These are phyloP conservation scores for Saturnispora silvae DNA, from an alignment of 805 yeast species.

Conservation along the genomic window DNA sequence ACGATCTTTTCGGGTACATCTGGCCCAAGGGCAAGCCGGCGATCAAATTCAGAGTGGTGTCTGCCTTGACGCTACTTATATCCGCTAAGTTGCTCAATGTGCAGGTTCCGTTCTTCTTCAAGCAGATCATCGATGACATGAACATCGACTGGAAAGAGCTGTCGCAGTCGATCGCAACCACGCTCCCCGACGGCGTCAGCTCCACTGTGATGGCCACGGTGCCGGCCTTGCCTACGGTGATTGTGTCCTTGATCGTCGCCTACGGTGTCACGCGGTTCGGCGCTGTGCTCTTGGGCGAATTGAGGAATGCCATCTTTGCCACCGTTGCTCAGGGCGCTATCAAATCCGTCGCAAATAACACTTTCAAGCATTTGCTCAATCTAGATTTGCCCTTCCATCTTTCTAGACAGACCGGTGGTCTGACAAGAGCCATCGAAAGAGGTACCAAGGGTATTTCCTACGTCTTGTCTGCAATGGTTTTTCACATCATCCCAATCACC, in stretches of 20 bases:
- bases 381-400: constrained; percentile 86
- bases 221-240: constrained; percentile 40
- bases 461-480: constrained; percentile 92
- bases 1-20: constrained; percentile 54
- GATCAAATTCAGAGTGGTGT: constrained; percentile 60
- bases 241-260: constrained; percentile 62
- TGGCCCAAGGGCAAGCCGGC: constrained; percentile 72
- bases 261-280: constrained; percentile 94
- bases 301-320: constrained; percentile 92
- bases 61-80: constrained; percentile 65
- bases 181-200: constrained; percentile 8
- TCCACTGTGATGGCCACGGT: constrained; percentile 9
- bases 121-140: constrained; percentile 81
- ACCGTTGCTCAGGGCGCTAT: constrained; percentile 92
- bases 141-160: constrained; percentile 73
- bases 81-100: constrained; percentile 81
- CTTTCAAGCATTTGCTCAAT: constrained; percentile 72
- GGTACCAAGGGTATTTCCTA: constrained; percentile 96
- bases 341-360: constrained; percentile 76
- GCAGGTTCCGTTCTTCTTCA: constrained; percentile 93
- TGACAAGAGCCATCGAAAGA: constrained; percentile 92
- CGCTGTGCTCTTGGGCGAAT: constrained; percentile 86
- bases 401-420: constrained; percentile 88
- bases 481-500: constrained; percentile 86
- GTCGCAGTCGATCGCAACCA: constrained; percentile 32